Conservation (phyloP, 345 rosid genomes). For the Populus davidiana region DNA sequence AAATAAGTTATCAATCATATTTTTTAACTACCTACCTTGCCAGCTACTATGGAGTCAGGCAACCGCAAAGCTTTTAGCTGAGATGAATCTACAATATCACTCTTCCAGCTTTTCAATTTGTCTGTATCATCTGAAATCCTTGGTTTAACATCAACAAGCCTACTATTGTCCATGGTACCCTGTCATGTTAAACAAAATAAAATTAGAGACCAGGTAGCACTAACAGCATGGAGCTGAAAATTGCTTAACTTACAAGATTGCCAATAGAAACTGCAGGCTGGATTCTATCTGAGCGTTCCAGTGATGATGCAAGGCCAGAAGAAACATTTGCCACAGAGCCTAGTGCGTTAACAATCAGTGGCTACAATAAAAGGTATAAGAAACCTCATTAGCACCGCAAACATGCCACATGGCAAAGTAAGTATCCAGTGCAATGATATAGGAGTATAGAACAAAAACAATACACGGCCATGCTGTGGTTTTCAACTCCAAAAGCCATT, state of each 20-base stretch:
- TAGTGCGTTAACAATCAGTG: slow-evolving; percentile 41
- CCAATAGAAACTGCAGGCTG: slow-evolving; percentile 36
- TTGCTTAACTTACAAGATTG: slow-evolving; percentile 32
- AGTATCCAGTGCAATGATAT: too few species aligned
- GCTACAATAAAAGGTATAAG: slow-evolving; percentile 28
- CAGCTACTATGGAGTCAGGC: slow-evolving; percentile 37
- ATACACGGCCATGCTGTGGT: too few species aligned
- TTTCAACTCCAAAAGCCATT: too few species aligned
- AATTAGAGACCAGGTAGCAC: slow-evolving; percentile 13
- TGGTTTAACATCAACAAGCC: slow-evolving; percentile 50
- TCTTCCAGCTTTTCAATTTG: slow-evolving; percentile 46
- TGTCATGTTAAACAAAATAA: slow-evolving; percentile 17
- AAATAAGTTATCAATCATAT: background rate
- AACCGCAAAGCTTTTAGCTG: slow-evolving; percentile 42
- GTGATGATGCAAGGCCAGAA: slow-evolving; percentile 30
- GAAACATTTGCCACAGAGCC: slow-evolving; percentile 40
- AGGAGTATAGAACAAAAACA: too few species aligned
- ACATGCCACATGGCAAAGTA: too few species aligned
- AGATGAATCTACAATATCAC: slow-evolving; percentile 42
- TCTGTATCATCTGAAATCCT: slow-evolving; percentile 40
- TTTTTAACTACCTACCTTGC: slow-evolving; percentile 35
- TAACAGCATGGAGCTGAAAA: slow-evolving; percentile 4
- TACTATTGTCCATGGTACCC: slow-evolving; percentile 42
- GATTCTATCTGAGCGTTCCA: slow-evolving; percentile 44
- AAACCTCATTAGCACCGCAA: background rate